phyloP scores from a whole-genome alignment of 1,284 basidiomycete species.

The Marasmius fiardii region DNA sequence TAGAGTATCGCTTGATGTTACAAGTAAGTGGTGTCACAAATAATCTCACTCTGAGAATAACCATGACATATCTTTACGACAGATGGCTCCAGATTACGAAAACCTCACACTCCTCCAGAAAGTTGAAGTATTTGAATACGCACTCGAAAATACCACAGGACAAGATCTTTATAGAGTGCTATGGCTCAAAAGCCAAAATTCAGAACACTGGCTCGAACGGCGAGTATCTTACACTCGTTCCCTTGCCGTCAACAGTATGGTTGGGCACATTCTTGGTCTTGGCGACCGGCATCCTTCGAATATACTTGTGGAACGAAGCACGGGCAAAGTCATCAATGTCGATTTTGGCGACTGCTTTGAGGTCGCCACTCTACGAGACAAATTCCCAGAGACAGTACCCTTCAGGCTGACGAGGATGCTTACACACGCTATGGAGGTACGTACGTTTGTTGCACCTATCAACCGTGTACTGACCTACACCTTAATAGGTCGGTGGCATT shows the following conservation, averaged over 20 bases:
- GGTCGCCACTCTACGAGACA: constrained; percentile 93
- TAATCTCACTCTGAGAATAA: neutral
- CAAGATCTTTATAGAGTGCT: constrained; percentile 98
- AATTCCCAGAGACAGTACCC: constrained; percentile 98
- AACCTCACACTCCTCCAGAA: constrained; percentile 93
- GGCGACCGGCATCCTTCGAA: constrained; percentile 99
- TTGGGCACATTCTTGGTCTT: constrained; percentile 95
- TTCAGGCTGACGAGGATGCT: constrained; percentile 99
- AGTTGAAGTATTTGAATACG: constrained; percentile 99
- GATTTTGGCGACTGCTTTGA: constrained; percentile 98
- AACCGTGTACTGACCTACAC: constrained; percentile 11
- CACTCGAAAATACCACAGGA: constrained; percentile 97
- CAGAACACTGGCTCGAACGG: constrained; percentile 97
- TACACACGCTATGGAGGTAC: constrained; percentile 98
- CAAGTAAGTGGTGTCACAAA: constrained; percentile 53
- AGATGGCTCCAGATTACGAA: constrained; percentile 99
- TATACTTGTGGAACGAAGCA: constrained; percentile 87
- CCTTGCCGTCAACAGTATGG: constrained; percentile 95
- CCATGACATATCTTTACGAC: constrained; percentile 4
- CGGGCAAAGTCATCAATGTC: constrained; percentile 95
- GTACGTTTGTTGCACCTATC: constrained; percentile 15
- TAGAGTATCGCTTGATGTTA: constrained; percentile 97
- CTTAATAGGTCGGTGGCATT: constrained; percentile 84
- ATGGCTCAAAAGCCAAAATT: constrained; percentile 94
- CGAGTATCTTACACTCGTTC: constrained; percentile 96